Base-by-base conservation (phyloP, 495 filamentous ascomycete genomes). In the Cairneyella variabilis region DNA sequence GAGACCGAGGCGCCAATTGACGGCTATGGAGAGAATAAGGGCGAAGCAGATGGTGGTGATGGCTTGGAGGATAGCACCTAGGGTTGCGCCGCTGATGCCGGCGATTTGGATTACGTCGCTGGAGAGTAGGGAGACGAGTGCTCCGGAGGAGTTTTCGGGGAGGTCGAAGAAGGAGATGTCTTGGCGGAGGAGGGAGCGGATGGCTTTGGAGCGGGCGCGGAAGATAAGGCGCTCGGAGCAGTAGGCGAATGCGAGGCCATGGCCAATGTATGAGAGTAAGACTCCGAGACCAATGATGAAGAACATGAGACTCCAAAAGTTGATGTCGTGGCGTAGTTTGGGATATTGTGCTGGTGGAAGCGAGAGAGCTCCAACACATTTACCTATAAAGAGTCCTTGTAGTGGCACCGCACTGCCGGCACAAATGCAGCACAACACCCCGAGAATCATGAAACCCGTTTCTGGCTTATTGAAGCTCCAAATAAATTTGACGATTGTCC, bases 401-500 rank as follows among this genome's bases (percentile, higher is more conserved):
- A 81, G 82, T 10, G 91, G 90, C 64, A 95, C 86, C 46, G 83
- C 88, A 48, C 82, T 78, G 59, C 91, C 91, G 45, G 83, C 82
- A 52, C 96, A 83, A 64, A 85, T 75, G 18, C 84, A 83, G 60
- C 82, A 88, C 65, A 86, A 62, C 27, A 96, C 71, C 12, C 89
- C 91, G 50, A 89, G 44, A 8, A 84, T 27, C 86, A 96, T 91
- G 21, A 80, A 70, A 21, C 72, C 69, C 68, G 78, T 80, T 62
- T 97, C 90, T 10, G 77, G 59, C 39, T 68, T 78, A 66, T 97
- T 97, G 73, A 96, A 92, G 17, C 76, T 76, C 39, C 77, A 85
- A 46, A 90, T 86, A 28, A 95, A 74, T 65, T 84, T 90, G 61
- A 96, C 85, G 34, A 97, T 69, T 34, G 82, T 82, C 87, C 86